Percentiles rank a stretch among this genome's conserved stretches.
Evolutionary conservation across 2,329 filamentous ascomycete species (phyloP).

Genomic region (Colletotrichum sp.): DNA sequence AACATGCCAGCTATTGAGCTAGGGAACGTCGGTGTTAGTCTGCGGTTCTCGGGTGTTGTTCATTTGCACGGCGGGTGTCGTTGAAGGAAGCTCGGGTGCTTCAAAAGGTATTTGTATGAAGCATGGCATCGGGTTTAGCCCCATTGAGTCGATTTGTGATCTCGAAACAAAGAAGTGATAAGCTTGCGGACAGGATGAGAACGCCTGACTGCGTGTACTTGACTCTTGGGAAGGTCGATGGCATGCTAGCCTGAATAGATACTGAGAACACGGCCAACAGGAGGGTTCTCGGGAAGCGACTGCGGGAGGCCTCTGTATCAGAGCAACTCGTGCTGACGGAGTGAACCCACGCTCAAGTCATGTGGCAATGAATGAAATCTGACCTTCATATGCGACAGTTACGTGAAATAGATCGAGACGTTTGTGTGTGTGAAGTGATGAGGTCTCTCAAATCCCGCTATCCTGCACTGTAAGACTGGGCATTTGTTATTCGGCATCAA

Average conservation of each 20-base stretch:
- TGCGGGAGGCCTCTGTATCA: background rate
- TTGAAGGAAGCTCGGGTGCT: background rate
- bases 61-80: background rate
- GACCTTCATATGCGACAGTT: background rate
- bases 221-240: background rate
- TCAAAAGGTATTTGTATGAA: background rate
- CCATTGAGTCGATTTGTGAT: background rate
- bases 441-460: background rate
- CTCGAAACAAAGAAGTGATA: background rate
- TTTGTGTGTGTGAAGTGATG: background rate
- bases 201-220: background rate
- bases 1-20: background rate
- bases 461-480: background rate
- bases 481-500: background rate
- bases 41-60: background rate
- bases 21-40: background rate
- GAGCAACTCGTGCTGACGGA: background rate
- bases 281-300: background rate
- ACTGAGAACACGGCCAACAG: background rate
- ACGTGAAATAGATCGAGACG: background rate
- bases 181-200: background rate
- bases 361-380: background rate
- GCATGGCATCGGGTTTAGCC: background rate
- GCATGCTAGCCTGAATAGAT: background rate
- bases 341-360: background rate